Base-by-base conservation (phyloP, 305 asterid species). In the Rubia balearica region DNA sequence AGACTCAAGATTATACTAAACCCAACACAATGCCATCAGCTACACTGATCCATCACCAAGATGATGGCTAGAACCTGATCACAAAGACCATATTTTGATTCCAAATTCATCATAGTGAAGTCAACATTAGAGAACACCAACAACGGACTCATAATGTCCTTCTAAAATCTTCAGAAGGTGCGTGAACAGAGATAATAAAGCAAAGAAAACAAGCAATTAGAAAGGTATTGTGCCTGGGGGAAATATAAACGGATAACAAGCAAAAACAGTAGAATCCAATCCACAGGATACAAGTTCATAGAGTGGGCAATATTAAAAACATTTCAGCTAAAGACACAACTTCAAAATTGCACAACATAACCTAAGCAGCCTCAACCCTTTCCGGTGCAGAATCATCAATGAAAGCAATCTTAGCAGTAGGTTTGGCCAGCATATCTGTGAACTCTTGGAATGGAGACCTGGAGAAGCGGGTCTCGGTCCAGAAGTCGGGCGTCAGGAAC, bases 401-500 rank as follows among this genome's bases (percentile, higher is more conserved):
- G 19, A 80, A 74, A 30, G 81, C 57, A 69, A 84, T 69, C 84
- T 88, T 90, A 43, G 79, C 49, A 0, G 87, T 74, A 19, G 91
- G 88, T 69, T 80, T 88, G 11, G 86, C 80, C 84, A 90, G 65
- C 22, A 85, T 27, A 74, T 88, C 96, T 1, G 90, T 84, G 78
- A 79, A 86, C 77, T 90, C 97, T 78, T 88, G 91, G 84, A 73
- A 86, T 0, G 96, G 96, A 0, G 96, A 85, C 70, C 74, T 90
- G 2, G 81, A 66, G 78, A 88, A 88, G 46, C 88, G 74, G 45
- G 96, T 88, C 76, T 90, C 92, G 71, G 65, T 83, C 95, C 96
- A 90, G 5, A 90, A 85, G 70, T 90, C 96, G 0, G 97, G 97
- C 2, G 96, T 90, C 19, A 90, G 79, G 84, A 88, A 90, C 17